phyloP scores from a whole-genome alignment of 306 rosid species.

The Hippophae tibetana region DNA sequence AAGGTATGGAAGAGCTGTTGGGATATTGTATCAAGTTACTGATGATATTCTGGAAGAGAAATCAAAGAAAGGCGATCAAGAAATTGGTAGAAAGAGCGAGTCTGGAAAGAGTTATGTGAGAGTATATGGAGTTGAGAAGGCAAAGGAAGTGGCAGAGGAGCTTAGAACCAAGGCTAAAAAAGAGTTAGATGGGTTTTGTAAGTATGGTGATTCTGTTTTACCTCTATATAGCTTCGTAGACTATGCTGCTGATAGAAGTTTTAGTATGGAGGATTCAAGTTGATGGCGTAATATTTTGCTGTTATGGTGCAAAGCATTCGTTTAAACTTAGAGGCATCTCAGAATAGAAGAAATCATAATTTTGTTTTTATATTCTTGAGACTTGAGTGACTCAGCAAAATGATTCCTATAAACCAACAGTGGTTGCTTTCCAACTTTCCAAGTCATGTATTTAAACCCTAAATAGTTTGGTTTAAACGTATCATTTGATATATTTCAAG shows the following conservation, averaged over 20 bases:
- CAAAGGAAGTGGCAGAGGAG: slow-evolving; percentile 64
- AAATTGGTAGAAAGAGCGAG: slow-evolving; percentile 1
- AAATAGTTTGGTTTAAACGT: no score
- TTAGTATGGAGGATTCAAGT: slow-evolving; percentile 39
- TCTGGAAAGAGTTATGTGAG: slow-evolving; percentile 59
- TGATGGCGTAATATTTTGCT: slow-evolving; percentile 8
- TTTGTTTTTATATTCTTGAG: no score
- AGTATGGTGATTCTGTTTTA: slow-evolving; percentile 53
- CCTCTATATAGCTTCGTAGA: slow-evolving; percentile 93
- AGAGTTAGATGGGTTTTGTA: slow-evolving; percentile 76
- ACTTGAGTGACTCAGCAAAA: no score
- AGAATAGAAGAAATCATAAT: no score
- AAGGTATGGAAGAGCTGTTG: slow-evolving; percentile 84
- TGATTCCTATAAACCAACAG: no score
- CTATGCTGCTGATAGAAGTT: slow-evolving; percentile 76
- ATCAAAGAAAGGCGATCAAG: slow-evolving; percentile 18
- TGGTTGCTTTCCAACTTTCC: no score
- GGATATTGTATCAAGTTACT: slow-evolving; percentile 64
- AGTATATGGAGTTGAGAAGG: slow-evolving; percentile 67
- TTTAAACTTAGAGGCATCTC: no score
- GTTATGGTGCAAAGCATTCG: no score
- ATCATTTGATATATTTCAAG: no score
- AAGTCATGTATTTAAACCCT: no score
- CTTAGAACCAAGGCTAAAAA: slow-evolving; percentile 61
- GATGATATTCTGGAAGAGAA: slow-evolving; percentile 59